Conservation (phyloP, 208 protist species). For the Leishmania mexicana region DNA sequence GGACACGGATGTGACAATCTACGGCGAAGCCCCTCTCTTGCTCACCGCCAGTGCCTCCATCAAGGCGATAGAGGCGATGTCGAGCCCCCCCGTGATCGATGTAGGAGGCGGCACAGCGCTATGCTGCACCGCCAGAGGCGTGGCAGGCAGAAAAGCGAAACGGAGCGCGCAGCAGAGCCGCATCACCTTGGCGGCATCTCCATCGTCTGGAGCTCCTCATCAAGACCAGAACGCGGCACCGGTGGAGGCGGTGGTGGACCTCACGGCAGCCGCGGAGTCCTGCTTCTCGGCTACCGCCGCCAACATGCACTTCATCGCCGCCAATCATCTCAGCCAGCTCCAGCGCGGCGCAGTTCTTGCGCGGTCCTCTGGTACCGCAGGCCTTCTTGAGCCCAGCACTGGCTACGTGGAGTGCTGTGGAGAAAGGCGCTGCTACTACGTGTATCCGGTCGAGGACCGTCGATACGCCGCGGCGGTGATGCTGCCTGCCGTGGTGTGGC, state of each 20-base stretch:
- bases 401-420: conserved; percentile 23
- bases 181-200: neutral
- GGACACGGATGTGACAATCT: conserved; percentile 8
- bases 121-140: neutral
- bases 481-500: conserved; percentile 46
- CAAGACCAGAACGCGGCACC: neutral
- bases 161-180: neutral
- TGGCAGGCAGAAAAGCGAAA: too few relatives aligned
- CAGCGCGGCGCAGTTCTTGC: conserved; percentile 1
- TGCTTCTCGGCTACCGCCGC: neutral
- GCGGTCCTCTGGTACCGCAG: neutral
- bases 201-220: neutral
- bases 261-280: neutral
- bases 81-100: neutral
- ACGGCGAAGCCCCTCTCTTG: conserved; percentile 19
- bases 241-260: conserved; percentile 5
- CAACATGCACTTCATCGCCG: conserved; percentile 7
- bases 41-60: conserved; percentile 15
- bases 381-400: neutral
- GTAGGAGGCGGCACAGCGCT: neutral
- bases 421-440: conserved; percentile 40
- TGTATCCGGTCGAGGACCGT: conserved; percentile 53
- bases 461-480: conserved; percentile 43
- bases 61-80: neutral
- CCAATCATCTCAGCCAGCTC: conserved; percentile 9